Base-by-base conservation (phyloP, 495 filamentous ascomycete genomes). In the Aspergillus taichungensis region DNA sequence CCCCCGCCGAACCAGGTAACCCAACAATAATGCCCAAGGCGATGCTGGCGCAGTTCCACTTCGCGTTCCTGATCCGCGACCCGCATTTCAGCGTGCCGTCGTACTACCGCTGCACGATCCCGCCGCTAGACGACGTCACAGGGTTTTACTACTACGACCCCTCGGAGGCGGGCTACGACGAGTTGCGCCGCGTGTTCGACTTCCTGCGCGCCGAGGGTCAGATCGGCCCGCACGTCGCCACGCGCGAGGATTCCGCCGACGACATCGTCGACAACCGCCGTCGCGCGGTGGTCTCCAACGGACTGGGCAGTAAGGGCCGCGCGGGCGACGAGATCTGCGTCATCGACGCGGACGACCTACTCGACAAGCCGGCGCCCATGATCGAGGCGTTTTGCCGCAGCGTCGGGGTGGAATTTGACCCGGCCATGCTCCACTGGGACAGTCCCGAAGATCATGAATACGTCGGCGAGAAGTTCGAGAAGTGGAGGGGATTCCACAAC, bases 41-140 rank as follows among this genome's bases (percentile, higher is more conserved):
- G 12, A 59, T 87, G 40, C 71, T 95, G 33, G 64, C 72, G 47
- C 60, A 74, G 41, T 96, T 94, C 71, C 88, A 95, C 56, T 95
- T 89, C 72, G 85, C 88, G n/a, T 96, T 98, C 71, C 75, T 98
- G 32, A 96, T 98, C 71, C 89, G 92, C 40, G 88, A 96, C 66
- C 92, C 92, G 28, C 79, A 84, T 42, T 75, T 71, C 59, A 85
- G 85, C 50, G 87, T 97, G 52, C 92, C 92, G 3, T 88, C 82
- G 39, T 97, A 90, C 73, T 94, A 83, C 71, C 87, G 91, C 42
- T 98, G 92, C 77, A 94, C 87, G n/a, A 76, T 94, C 47, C 91
- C 92, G 3, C 92, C 92, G 0, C 73, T 96, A 8, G 77, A 82
- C 56, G 60, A 76, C 33, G 62, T 84, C 28, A 98, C 92, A 0